A percentile compares a stretch with the other conserved stretches of the same genome.
Evolutionary conservation across 768 basidiomycete genomes (phyloP).

Genomic region (Leccinum incarnatum): DNA sequence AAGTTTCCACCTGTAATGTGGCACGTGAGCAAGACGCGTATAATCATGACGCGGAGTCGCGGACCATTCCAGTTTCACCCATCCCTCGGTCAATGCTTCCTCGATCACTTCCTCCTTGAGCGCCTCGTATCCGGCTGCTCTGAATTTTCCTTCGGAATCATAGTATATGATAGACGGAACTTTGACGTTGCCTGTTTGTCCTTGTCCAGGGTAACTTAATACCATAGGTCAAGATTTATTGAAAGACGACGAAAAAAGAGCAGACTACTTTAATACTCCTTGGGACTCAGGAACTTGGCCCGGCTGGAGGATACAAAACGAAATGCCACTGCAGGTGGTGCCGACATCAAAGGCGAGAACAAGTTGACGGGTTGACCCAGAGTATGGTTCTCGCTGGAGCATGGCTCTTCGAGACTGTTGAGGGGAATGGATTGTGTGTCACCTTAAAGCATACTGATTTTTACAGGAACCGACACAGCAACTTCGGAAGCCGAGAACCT

Average conservation of each 20-base stretch:
- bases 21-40: too few relatives aligned
- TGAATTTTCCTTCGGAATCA: slow-evolving; percentile 30
- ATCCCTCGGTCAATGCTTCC: slow-evolving; percentile 36
- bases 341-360: slow-evolving; percentile 34
- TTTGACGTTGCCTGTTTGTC: neutral
- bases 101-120: slow-evolving; percentile 34
- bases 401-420: slow-evolving; percentile 12
- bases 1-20: slow-evolving; percentile 32
- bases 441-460: neutral
- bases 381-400: slow-evolving; percentile 32
- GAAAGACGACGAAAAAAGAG: neutral
- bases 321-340: neutral
- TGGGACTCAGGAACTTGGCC: neutral
- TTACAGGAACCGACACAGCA: neutral
- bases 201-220: neutral
- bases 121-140: slow-evolving; percentile 33
- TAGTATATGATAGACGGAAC: slow-evolving; percentile 35
- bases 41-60: slow-evolving; percentile 9
- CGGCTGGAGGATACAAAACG: neutral
- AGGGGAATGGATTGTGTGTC: neutral
- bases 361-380: slow-evolving; percentile 31
- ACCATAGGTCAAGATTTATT: neutral
- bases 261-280: neutral
- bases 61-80: slow-evolving; percentile 45
- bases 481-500: neutral